A percentile compares a stretch with the other conserved stretches of the same genome.
phyloP scores from a whole-genome alignment of 192 early-diverging fungal species.

The Diversispora eburnea region DNA sequence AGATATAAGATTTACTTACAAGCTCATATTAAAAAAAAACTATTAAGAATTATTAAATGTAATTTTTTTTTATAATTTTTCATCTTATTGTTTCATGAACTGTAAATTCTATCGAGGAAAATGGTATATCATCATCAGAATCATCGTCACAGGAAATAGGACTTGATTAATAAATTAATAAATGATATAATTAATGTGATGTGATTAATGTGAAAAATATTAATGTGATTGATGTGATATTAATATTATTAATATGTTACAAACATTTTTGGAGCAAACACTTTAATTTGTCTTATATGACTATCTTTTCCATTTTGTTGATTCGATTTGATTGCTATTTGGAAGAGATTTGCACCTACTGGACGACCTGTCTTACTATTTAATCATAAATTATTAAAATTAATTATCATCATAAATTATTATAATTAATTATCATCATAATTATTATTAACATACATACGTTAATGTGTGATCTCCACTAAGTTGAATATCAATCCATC shows the following conservation, averaged over 20 bases:
- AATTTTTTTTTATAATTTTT: too few relatives aligned
- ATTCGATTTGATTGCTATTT: slow-evolving; percentile 66
- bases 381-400: background rate
- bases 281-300: slow-evolving; percentile 71
- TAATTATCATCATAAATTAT: background rate
- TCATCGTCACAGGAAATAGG: too few relatives aligned
- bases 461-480: slow-evolving; percentile 38
- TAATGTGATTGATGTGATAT: too few relatives aligned
- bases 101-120: too few relatives aligned
- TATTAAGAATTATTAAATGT: too few relatives aligned
- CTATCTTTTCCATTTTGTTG: slow-evolving; percentile 83
- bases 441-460: background rate
- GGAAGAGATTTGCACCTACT: slow-evolving; percentile 60
- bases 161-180: too few relatives aligned
- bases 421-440: background rate
- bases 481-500: slow-evolving; percentile 68
- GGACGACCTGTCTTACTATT: slow-evolving; percentile 40
- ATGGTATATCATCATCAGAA: too few relatives aligned
- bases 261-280: slow-evolving; percentile 57
- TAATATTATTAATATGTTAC: slow-evolving; percentile 17
- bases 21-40: too few relatives aligned
- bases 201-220: too few relatives aligned
- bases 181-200: too few relatives aligned
- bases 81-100: too few relatives aligned
- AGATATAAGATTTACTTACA: too few relatives aligned